Evolutionary conservation across 257 asterid species (phyloP), one percentile per base, ranked within the genome.

Genomic region (Scutellaria barbata): DNA sequence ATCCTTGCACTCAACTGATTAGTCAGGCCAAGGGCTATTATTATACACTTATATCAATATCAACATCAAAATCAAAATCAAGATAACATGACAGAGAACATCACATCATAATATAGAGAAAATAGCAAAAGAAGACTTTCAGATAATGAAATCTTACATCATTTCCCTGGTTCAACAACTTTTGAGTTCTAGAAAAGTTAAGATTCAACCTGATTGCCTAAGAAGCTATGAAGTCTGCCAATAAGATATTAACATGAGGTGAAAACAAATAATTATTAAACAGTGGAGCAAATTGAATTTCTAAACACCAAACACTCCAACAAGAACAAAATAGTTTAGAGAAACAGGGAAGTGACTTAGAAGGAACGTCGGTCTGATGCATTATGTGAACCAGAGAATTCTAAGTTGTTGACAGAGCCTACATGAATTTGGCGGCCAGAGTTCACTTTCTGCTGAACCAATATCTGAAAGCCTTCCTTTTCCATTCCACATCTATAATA

Each of bases 321-420:
- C 78, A 77, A 25, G 42, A 42, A 41, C 71, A 37, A 46, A 3
- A 47, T 47, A 35, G 43, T 66, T 25, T 68, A 61, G 25, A 42
- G 40, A 48, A 67, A 50, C 17, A 25, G 12, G 40, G 39, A 54
- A 41, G 55, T n/a, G 72, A 75, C 58, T 63, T 65, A 68, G 63
- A 63, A 70, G 47, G 76, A 75, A 67, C 45, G 57, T 18, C 62
- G 55, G 74, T 51, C 71, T 57, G 75, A 33, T 62, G 71, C 73
- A 72, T 50, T 63, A 47, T 14, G 74, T 35, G 72, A 77, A 46
- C 68, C 70, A 57, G 77, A 77, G 73, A 52, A 77, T 68, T 75
- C 73, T 69, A 83, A 76, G 43, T 74, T 72, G 68, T 68, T 58
- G 69, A 63, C 66, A 66, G 57, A n/a, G 74, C 74, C 72, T 74